Evolutionary conservation across 345 rosid genomes (phyloP).

Genomic region (Acer negundo): DNA sequence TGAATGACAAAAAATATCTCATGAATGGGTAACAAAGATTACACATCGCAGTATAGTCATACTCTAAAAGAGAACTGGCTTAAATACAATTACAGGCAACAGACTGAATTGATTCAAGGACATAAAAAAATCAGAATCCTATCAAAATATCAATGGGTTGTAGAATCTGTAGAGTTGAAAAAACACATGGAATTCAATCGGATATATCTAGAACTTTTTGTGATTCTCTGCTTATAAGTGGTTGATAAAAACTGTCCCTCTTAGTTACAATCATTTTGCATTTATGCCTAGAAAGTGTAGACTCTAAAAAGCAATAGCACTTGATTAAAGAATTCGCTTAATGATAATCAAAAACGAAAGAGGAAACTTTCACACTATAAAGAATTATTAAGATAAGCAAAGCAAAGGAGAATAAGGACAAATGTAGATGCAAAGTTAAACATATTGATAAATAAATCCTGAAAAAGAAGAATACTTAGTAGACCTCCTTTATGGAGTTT

Average conservation of each 20-base stretch:
- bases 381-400: conserved; percentile 26
- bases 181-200: conserved; percentile 3
- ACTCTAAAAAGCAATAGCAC: conserved; percentile 20
- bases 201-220: conserved; percentile 5
- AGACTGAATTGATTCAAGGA: conserved; percentile 6
- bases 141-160: not conserved
- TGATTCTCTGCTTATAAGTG: not conserved
- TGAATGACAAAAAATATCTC: conserved; percentile 26
- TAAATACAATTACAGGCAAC: conserved; percentile 19
- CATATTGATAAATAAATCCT: conserved; percentile 7
- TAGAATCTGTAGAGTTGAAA: conserved; percentile 22
- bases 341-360: not conserved
- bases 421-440: conserved; percentile 40
- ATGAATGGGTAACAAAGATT: conserved; percentile 22
- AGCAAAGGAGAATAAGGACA: conserved; percentile 27
- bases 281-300: conserved; percentile 21
- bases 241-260: conserved; percentile 4
- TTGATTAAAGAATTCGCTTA: conserved; percentile 15
- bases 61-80: not conserved
- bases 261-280: conserved; percentile 28
- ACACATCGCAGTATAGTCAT: conserved; percentile 18
- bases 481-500: conserved; percentile 15
- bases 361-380: conserved; percentile 9
- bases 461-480: conserved; percentile 2
- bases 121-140: conserved; percentile 22